A percentile compares a stretch with the other conserved stretches of the same genome.
Evolutionary conservation across 257 asterid species (phyloP).

Genomic region (Nicotiana noctiflora): DNA sequence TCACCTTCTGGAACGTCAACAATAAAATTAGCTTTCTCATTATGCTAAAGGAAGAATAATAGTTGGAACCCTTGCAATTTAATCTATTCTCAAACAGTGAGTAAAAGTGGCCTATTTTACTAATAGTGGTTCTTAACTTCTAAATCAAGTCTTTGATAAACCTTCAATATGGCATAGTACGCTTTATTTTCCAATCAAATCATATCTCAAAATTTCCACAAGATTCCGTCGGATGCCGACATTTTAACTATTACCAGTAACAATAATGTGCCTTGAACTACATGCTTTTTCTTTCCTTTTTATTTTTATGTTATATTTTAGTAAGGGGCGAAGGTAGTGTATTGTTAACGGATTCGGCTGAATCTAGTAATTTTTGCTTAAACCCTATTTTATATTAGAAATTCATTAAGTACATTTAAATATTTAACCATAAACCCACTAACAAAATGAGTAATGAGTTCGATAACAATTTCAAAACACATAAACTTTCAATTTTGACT

Average conservation of each 20-base stretch:
- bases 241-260: not conserved
- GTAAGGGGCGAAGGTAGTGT: no score
- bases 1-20: not conserved
- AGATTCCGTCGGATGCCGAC: not conserved
- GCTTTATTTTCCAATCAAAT: not conserved
- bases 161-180: not conserved
- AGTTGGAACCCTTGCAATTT: not conserved
- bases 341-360: no score
- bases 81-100: not conserved
- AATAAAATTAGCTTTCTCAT: not conserved
- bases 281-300: not conserved
- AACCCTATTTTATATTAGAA: no score
- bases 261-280: not conserved
- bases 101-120: not conserved
- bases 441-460: no score
- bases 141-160: slow-evolving; percentile 6
- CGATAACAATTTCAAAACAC: no score
- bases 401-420: no score
- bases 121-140: slow-evolving; percentile 12
- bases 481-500: no score
- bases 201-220: not conserved
- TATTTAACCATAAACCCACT: no score
- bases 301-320: no score
- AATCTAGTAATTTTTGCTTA: no score
- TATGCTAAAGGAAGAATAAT: not conserved